A percentile compares a stretch with the other conserved stretches of the same genome.
Conservation (phyloP, 2,329 filamentous ascomycete genomes). For the Aspergillus quadricinctus region DNA sequence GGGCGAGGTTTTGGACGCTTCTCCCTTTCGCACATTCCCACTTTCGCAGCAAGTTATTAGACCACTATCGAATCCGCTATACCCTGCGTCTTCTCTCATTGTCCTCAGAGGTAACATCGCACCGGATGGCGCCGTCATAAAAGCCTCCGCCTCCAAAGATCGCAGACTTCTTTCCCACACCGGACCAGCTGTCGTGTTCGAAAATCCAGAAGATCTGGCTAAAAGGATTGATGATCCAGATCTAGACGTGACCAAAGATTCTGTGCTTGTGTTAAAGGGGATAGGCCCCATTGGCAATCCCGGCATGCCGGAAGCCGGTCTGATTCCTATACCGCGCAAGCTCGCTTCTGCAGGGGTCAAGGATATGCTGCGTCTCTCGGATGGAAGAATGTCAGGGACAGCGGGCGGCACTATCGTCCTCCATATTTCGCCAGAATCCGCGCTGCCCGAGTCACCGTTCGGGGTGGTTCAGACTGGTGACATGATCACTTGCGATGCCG, state of each 20-base stretch:
- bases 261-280: constrained; percentile 46
- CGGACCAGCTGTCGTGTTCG: constrained; percentile 47
- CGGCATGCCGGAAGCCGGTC: constrained; percentile 51
- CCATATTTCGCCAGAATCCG: constrained; percentile 52
- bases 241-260: constrained; percentile 42
- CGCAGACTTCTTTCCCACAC: constrained; percentile 41
- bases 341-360: constrained; percentile 44
- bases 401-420: constrained; percentile 53
- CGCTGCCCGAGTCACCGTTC: constrained; percentile 44
- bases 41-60: constrained; percentile 43
- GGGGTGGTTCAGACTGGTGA: constrained; percentile 48
- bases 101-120: constrained; percentile 47
- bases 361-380: constrained; percentile 52
- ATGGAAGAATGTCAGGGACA: constrained; percentile 54
- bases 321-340: constrained; percentile 50
- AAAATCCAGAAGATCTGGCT: constrained; percentile 45
- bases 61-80: constrained; percentile 43
- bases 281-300: constrained; percentile 51
- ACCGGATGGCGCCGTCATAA: constrained; percentile 47
- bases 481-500: constrained; percentile 44
- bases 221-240: constrained; percentile 44
- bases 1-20: constrained; percentile 42
- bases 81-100: constrained; percentile 43
- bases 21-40: constrained; percentile 39
- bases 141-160: constrained; percentile 50